Percentiles rank a stretch among this genome's conserved stretches.
Evolutionary conservation across 805 yeast genomes (phyloP).

Genomic region (Starmerella riodocensis): DNA sequence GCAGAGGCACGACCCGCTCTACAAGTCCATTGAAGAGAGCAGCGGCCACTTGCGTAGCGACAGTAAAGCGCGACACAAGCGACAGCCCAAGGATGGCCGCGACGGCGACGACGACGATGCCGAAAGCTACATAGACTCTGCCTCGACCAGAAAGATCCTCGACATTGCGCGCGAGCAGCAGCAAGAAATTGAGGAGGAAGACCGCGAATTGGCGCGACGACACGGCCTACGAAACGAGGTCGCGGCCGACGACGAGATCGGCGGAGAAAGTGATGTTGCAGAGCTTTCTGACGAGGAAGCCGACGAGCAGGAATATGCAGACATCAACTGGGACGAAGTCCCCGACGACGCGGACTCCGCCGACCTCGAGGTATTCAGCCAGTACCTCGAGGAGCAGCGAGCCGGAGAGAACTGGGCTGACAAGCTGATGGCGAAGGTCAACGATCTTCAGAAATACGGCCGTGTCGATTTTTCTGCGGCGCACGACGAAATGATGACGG

Average conservation of each 20-base stretch:
- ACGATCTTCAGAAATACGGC: slow-evolving; percentile 11
- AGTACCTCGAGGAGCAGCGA: slow-evolving; percentile 34
- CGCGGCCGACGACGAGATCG: slow-evolving; percentile 39
- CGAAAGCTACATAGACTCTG: slow-evolving; percentile 62
- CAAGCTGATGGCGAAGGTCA: slow-evolving; percentile 76
- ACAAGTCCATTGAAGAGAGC: slow-evolving; percentile 61
- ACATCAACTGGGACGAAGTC: slow-evolving; percentile 32
- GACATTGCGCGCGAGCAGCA: slow-evolving; percentile 88
- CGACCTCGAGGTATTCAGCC: slow-evolving; percentile 74
- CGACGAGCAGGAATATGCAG: slow-evolving; percentile 36
- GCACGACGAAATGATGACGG: slow-evolving; percentile 27
- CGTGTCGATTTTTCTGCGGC: slow-evolving; percentile 34
- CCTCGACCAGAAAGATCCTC: slow-evolving; percentile 69
- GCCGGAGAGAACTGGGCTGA: slow-evolving; percentile 50
- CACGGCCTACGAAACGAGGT: slow-evolving; percentile 2
- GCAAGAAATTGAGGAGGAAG: slow-evolving; percentile 67
- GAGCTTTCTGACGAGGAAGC: slow-evolving; percentile 33
- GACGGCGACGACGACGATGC: slow-evolving; percentile 40
- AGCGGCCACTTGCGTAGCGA: slow-evolving; percentile 50
- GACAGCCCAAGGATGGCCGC: slow-evolving; percentile 24
- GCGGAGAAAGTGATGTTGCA: no score
- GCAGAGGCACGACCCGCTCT: slow-evolving; percentile 69
- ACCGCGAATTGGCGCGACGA: slow-evolving; percentile 7
- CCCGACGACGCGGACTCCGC: slow-evolving; percentile 59
- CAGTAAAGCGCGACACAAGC: slow-evolving; percentile 24